Evolutionary conservation across 2,329 filamentous ascomycete species (phyloP).

Genomic region (Epichloe brachyelytri): DNA sequence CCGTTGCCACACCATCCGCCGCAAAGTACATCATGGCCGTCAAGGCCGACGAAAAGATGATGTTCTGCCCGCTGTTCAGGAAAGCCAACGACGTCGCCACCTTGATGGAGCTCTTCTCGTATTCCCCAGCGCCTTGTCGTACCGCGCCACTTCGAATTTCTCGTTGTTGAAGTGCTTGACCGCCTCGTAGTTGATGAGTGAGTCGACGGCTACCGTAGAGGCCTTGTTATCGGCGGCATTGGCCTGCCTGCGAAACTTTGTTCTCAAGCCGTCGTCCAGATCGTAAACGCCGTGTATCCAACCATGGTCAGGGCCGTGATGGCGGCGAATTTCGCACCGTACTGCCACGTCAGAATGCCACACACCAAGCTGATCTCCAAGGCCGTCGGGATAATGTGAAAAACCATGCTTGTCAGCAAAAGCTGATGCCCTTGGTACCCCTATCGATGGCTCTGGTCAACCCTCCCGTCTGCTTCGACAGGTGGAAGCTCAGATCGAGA

Average conservation of each 20-base stretch:
- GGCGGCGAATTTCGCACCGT: slow-evolving; percentile 79
- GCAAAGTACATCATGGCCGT: slow-evolving; percentile 98
- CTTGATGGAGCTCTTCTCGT: slow-evolving; percentile 93
- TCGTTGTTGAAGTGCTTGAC: slow-evolving; percentile 99
- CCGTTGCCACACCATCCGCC: slow-evolving; percentile 72
- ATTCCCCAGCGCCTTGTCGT: slow-evolving; percentile 75
- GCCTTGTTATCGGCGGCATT: slow-evolving; percentile 95
- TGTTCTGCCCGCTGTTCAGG: slow-evolving; percentile 87
- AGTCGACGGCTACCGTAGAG: slow-evolving; percentile 90
- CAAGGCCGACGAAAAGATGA: slow-evolving; percentile 90
- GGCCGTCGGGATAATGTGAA: slow-evolving; percentile 87
- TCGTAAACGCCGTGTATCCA: slow-evolving; percentile 92
- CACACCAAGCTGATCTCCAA: slow-evolving; percentile 93
- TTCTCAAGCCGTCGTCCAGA: slow-evolving; percentile 91
- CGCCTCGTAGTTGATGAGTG: slow-evolving; percentile 95
- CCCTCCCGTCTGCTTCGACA: slow-evolving; percentile 88
- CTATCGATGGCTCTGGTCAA: slow-evolving; percentile 89
- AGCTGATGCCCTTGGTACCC: slow-evolving; percentile 97
- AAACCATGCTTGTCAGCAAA: slow-evolving; percentile 96
- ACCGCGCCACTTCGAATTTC: slow-evolving; percentile 80
- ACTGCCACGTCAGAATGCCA: slow-evolving; percentile 92
- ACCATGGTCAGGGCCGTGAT: slow-evolving; percentile 88
- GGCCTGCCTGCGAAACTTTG: slow-evolving; percentile 86
- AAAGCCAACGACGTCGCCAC: slow-evolving; percentile 87
- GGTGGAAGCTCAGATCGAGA: slow-evolving; percentile 85